These are phyloP conservation scores for Ophiosphaerella herpotricha DNA, from an alignment of 2,329 filamentous ascomycete species.

Conservation along the genomic window DNA sequence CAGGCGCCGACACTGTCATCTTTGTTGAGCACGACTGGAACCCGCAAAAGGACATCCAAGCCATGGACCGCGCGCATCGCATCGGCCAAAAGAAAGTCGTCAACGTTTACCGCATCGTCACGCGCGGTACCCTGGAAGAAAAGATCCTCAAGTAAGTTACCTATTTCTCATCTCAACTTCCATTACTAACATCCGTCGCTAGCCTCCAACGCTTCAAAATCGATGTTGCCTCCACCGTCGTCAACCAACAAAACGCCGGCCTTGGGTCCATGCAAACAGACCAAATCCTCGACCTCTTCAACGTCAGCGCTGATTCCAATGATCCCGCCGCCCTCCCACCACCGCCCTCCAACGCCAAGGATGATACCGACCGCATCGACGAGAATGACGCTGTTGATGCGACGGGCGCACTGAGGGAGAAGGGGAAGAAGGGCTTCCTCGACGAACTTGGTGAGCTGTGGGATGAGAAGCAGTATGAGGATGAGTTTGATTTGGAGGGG, in stretches of 20 bases:
- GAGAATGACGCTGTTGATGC: conserved; percentile 82
- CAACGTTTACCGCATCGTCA: conserved; percentile 97
- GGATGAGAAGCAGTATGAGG: conserved; percentile 97
- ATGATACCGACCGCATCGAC: conserved; percentile 69
- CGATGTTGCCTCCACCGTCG: conserved; percentile 95
- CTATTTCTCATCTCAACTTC: too few relatives aligned
- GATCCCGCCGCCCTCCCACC: conserved; percentile 63
- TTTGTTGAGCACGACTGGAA: conserved; percentile 99
- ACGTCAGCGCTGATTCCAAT: conserved; percentile 59
- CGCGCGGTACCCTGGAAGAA: conserved; percentile 92
- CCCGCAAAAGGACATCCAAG: conserved; percentile 96
- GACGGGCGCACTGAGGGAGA: conserved; percentile 87
- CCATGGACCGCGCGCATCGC: conserved; percentile 97
- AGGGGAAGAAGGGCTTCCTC: conserved; percentile 94
- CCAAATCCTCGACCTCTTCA: conserved; percentile 96
- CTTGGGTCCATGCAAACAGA: conserved; percentile 97
- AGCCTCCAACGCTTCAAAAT: conserved; percentile 99
- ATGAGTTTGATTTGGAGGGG: conserved; percentile 94
- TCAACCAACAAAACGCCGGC: conserved; percentile 98
- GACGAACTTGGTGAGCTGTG: conserved; percentile 95
- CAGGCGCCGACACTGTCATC: conserved; percentile 96
- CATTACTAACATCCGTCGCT: conserved; percentile 13
- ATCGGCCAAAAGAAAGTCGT: conserved; percentile 99
- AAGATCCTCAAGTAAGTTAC: conserved; percentile 81
- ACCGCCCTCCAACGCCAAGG: conserved; percentile 63